These are phyloP conservation scores for Stipa capillata DNA, from an alignment of 176 grass and related monocot species.

Conservation along the genomic window DNA sequence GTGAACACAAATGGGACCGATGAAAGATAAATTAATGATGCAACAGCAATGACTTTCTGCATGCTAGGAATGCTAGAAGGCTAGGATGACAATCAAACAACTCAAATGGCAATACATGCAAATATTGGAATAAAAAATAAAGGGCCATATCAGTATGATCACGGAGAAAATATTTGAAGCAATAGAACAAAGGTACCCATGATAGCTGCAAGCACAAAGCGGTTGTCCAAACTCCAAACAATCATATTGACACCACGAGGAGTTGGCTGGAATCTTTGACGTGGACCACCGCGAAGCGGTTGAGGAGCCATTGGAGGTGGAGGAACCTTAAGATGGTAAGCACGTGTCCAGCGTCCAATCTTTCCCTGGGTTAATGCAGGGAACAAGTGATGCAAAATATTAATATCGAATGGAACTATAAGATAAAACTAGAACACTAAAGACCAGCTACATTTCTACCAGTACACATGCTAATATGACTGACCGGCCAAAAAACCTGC, in stretches of 20 bases:
- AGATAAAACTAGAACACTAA: neutral
- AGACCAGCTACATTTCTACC: neutral
- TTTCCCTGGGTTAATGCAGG: constrained; percentile 59
- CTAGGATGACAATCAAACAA: neutral
- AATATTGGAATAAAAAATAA: neutral
- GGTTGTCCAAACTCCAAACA: constrained; percentile 98
- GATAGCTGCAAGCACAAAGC: constrained; percentile 98
- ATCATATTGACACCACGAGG: constrained; percentile 99
- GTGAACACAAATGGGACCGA: neutral
- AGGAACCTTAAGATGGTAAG: constrained; percentile 98
- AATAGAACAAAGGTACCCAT: constrained; percentile 59
- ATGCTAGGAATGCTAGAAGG: neutral
- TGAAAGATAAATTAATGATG: neutral
- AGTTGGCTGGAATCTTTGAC: constrained; percentile 92
- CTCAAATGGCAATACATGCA: constrained; percentile 7
- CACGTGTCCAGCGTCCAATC: constrained; percentile 92
- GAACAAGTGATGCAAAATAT: neutral
- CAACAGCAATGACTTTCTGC: neutral
- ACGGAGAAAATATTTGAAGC: constrained; percentile 7
- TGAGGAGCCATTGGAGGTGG: constrained; percentile 93
- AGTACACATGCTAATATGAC: neutral
- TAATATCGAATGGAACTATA: constrained; percentile 5
- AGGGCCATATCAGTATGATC: neutral
- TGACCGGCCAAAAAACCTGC: neutral
- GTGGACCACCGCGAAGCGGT: constrained; percentile 78